Evolutionary conservation across 2,329 filamentous ascomycete genomes (phyloP), one percentile per base, ranked within the genome.

Genomic region (Cladophialophora immunda): DNA sequence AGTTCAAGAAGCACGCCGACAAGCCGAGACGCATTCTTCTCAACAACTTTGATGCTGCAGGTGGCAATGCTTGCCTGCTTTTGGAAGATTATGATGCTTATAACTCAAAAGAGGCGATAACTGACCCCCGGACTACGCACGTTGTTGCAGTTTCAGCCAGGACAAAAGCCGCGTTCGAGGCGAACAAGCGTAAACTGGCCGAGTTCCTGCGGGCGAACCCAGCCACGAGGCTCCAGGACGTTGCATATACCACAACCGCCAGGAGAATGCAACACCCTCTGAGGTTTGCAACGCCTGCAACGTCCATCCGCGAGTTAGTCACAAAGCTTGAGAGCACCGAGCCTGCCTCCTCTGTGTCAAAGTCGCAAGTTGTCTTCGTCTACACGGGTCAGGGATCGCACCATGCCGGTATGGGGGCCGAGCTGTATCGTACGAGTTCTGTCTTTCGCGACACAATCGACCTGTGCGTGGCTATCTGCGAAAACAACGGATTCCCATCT

Each of bases 21-120:
- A 72, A 73, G n/a, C 76, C 77, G 59, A 76, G 84, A 3, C 75
- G 77, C 7, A 78, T 81, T 0, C 15, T 45, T 62, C 76, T 90
- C 69, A 92, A 92, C 79, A 91, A 90, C 76, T 92, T 91, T 73
- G 85, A 85, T 69, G 90, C 90, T 1, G 88, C 90, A 29, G 90
- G 90, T 62, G 89, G 90, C 9, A 91, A 91, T 76, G 88, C 88
- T 0, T 84, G 85, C 50, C 2, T 81, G 32, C 11, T 80, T 3
- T 15, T 82, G 0, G 76, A 80, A 67, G 80, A 81, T 11, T 71
- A 68, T 2, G 27, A 25, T n/a, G 36, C 15, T 4, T 17, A 13
- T 5, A 55, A 29, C 27, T n/a, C 55, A n/a, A 22, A 15, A 4
- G 11, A 13, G 25, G 13, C 22, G 7, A 30, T 22, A 1, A 17